Conservation (phyloP, 768 basidiomycete species). For the Suillus ampliporus region DNA sequence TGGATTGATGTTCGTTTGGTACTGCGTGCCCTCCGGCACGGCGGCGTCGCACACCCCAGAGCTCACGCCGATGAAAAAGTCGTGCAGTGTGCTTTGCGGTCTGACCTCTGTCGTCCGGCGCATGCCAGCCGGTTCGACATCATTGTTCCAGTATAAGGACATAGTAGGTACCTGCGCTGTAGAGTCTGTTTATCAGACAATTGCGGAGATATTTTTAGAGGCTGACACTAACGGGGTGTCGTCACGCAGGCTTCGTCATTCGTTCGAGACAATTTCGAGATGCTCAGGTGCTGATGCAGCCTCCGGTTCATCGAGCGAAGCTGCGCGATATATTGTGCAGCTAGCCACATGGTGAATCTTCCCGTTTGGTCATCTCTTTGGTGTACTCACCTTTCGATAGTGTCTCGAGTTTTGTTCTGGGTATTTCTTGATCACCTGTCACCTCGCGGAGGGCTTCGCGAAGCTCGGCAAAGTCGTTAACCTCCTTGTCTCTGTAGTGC, state of each 20-base stretch:
- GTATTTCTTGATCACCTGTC: background rate
- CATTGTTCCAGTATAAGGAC: background rate
- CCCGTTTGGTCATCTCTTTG: background rate
- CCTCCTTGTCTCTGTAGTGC: slow-evolving; percentile 8
- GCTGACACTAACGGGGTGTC: background rate
- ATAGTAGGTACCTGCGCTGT: background rate
- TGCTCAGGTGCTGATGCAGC: background rate
- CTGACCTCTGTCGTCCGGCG: background rate
- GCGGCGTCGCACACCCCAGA: background rate
- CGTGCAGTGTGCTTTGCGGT: background rate
- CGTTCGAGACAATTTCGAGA: background rate
- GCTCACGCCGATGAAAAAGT: background rate
- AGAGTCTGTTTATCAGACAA: background rate
- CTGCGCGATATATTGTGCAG: background rate
- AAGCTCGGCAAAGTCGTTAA: background rate
- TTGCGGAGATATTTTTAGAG: background rate
- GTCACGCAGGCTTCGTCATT: background rate
- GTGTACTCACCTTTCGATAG: background rate
- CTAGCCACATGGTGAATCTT: background rate
- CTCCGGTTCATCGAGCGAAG: background rate
- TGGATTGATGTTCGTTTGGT: background rate
- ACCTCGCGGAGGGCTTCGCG: slow-evolving; percentile 2
- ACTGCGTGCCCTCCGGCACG: background rate
- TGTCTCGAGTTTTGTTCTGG: background rate
- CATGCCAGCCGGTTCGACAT: background rate